A percentile compares a stretch with the other conserved stretches of the same genome.
These are phyloP conservation scores for Elongisporangium undulatum DNA, from an alignment of 352 stramenopile genomes.

Conservation along the genomic window DNA sequence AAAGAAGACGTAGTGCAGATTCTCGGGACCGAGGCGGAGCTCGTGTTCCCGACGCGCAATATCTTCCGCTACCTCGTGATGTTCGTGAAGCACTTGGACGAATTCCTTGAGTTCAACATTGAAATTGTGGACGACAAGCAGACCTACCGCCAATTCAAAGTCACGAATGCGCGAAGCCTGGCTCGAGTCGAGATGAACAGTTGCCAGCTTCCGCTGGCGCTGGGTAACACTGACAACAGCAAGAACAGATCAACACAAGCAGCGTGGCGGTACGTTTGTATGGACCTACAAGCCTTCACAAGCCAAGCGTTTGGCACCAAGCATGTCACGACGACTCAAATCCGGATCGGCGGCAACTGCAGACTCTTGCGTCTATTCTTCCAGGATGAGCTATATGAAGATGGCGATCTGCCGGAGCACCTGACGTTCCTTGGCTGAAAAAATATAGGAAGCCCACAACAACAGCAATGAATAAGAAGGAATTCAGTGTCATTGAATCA, in stretches of 20 bases:
- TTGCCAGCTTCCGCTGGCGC: conserved; percentile 62
- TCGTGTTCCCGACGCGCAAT: conserved; percentile 61
- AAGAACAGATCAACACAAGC: not conserved
- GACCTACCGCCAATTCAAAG: conserved; percentile 47
- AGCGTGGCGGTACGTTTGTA: conserved; percentile 70
- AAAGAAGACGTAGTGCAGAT: conserved; percentile 80
- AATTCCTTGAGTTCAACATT: conserved; percentile 70
- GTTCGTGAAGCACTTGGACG: conserved; percentile 77
- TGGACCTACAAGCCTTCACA: conserved; percentile 72
- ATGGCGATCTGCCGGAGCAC: conserved; percentile 57
- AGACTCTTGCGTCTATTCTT: conserved; percentile 75
- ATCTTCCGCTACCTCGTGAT: conserved; percentile 82
- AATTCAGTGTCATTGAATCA: not conserved
- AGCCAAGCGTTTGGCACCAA: conserved; percentile 59
- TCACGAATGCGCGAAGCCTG: conserved; percentile 72
- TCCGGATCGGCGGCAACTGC: conserved; percentile 61
- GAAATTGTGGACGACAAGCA: conserved; percentile 68
- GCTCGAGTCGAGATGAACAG: conserved; percentile 40
- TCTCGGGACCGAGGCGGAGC: conserved; percentile 53
- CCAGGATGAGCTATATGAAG: conserved; percentile 71
- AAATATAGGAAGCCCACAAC: conserved; percentile 2
- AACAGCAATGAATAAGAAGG: not conserved
- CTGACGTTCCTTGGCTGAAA: conserved; percentile 61
- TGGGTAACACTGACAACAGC: conserved; percentile 15
- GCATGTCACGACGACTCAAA: conserved; percentile 67